Percentiles rank a stretch among this genome's conserved stretches.
These are phyloP conservation scores for Monosporascus sp. DNA, from an alignment of 2,329 filamentous ascomycete species.

Conservation along the genomic window DNA sequence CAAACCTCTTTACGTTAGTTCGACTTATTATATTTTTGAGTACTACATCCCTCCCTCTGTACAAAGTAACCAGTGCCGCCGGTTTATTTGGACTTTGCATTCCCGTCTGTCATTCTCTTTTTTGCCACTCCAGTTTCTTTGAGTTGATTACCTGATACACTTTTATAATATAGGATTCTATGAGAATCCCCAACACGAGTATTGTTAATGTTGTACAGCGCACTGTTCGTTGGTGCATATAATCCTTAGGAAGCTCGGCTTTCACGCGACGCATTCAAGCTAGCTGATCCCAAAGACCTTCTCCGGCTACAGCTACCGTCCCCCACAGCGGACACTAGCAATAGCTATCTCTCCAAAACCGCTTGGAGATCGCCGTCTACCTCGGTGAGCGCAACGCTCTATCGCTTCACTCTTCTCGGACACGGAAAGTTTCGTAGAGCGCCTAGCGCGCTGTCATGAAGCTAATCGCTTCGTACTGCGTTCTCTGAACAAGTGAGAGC, in stretches of 20 bases:
- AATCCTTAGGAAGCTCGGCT: not conserved
- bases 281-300: not conserved
- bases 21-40: no score
- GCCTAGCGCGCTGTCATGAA: constrained; percentile 8
- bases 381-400: not conserved
- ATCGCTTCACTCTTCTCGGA: not conserved
- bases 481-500: constrained; percentile 4
- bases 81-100: no score
- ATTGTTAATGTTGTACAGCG: not conserved
- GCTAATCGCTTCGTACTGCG: not conserved
- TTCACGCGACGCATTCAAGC: not conserved
- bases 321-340: not conserved
- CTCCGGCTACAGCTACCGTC: not conserved
- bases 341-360: not conserved
- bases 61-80: no score
- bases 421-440: not conserved
- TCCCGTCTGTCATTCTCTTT: not conserved
- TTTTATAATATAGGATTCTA: no score
- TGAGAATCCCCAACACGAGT: not conserved
- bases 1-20: not conserved
- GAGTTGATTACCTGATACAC: no score
- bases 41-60: no score
- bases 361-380: not conserved
- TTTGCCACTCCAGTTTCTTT: not conserved
- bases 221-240: not conserved